Conservation (phyloP, 2,329 filamentous ascomycete species). For the Xylariaceae sp. region DNA sequence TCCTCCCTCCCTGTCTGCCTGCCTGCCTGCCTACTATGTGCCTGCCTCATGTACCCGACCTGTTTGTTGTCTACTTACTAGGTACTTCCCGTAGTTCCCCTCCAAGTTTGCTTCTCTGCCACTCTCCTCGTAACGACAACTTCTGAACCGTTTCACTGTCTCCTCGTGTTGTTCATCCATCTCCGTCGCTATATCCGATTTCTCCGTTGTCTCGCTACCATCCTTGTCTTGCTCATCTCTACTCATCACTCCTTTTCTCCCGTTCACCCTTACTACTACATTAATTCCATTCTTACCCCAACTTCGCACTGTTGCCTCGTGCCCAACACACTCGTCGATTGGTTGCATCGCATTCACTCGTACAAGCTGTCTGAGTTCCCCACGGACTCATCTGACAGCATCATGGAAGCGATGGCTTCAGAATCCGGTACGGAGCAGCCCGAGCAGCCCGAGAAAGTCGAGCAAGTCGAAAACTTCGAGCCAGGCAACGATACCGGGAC, state of each 20-base stretch:
- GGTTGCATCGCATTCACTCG: background rate
- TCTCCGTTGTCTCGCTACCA: no score
- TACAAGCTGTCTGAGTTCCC: slow-evolving; percentile 11
- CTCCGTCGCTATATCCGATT: no score
- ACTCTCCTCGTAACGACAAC: background rate
- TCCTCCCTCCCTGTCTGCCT: background rate
- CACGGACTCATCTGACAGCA: background rate
- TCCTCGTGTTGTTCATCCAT: no score
- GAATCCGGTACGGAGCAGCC: slow-evolving; percentile 4
- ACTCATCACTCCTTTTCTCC: no score
- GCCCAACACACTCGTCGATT: background rate
- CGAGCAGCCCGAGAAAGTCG: background rate
- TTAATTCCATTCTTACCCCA: no score
- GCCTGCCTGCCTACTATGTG: background rate
- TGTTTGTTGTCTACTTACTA: background rate
- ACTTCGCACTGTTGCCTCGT: background rate
- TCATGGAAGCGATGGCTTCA: slow-evolving; percentile 7
- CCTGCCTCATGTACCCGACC: background rate
- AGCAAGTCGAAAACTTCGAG: background rate
- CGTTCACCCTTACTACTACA: no score
- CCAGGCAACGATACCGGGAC: background rate
- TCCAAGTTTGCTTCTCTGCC: background rate
- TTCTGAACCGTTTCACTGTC: no score
- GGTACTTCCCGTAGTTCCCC: background rate
- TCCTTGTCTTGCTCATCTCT: no score